These are phyloP conservation scores for Hansenula sp. DNA, from an alignment of 1,139 yeast genomes.

Conservation along the genomic window DNA sequence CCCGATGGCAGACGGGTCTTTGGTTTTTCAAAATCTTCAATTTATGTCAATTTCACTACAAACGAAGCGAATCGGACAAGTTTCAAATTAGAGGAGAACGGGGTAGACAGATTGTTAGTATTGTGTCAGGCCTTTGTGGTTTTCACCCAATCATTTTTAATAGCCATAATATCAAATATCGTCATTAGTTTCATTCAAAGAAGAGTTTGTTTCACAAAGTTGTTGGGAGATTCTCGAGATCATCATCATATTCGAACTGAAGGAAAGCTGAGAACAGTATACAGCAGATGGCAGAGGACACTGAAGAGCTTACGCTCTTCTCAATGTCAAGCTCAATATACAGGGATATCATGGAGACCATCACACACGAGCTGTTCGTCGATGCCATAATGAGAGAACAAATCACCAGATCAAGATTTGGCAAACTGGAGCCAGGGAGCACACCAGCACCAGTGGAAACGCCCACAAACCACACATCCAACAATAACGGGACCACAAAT, in stretches of 20 bases:
- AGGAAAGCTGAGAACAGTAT: neutral
- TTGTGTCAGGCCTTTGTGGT: no score
- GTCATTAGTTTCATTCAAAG: no score
- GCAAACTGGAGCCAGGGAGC: conserved; percentile 18
- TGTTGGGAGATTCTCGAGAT: neutral
- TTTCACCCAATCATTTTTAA: no score
- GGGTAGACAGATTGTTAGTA: no score
- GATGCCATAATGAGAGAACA: conserved; percentile 38
- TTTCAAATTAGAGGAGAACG: no score
- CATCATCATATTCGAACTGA: neutral
- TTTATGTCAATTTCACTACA: no score
- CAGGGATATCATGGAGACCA: conserved; percentile 34
- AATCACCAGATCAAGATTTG: conserved; percentile 27
- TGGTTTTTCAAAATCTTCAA: no score
- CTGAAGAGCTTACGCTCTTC: conserved; percentile 12
- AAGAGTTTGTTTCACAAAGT: no score
- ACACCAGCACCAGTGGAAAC: conserved; percentile 14
- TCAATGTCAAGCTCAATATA: conserved; percentile 26
- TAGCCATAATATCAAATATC: no score
- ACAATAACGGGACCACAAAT: conserved; percentile 17
- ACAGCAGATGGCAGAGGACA: neutral
- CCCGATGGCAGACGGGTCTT: no score
- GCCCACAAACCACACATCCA: conserved; percentile 9
- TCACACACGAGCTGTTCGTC: conserved; percentile 39
- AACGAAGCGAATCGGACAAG: no score